phyloP scores from a whole-genome alignment of 768 basidiomycete species.

The Rubroboletus satanas region DNA sequence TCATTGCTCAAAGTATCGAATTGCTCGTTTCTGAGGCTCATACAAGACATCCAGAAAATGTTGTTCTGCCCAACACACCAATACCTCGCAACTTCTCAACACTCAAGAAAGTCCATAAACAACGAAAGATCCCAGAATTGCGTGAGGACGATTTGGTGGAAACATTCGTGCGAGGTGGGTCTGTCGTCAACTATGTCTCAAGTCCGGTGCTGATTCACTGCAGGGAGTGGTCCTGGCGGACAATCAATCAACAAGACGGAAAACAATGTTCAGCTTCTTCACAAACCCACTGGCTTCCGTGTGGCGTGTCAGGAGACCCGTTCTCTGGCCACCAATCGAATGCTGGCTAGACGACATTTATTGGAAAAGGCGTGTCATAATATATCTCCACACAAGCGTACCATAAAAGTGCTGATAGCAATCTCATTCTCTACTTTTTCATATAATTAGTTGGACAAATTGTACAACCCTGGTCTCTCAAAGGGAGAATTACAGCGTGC shows the following conservation, averaged over 20 bases:
- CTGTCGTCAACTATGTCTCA: neutral
- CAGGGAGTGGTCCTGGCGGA: constrained; percentile 92
- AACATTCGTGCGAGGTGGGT: constrained; percentile 76
- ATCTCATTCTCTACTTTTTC: neutral
- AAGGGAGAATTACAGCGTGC: constrained; percentile 66
- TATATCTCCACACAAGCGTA: constrained; percentile 16
- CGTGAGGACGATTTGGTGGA: constrained; percentile 83
- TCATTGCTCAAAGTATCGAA: constrained; percentile 22
- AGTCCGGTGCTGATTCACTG: constrained; percentile 6
- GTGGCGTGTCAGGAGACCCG: constrained; percentile 88
- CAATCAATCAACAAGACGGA: constrained; percentile 96
- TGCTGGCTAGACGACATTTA: constrained; percentile 67
- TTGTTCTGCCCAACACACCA: constrained; percentile 28
- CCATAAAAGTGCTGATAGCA: constrained; percentile 18
- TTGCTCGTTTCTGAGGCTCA: constrained; percentile 29
- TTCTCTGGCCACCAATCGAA: constrained; percentile 75
- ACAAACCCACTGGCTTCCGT: constrained; percentile 84
- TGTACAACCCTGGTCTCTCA: constrained; percentile 73
- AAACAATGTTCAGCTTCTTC: constrained; percentile 86
- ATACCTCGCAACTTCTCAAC: constrained; percentile 56
- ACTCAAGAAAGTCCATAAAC: constrained; percentile 64
- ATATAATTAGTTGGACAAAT: constrained; percentile 57
- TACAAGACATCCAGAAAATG: constrained; percentile 28
- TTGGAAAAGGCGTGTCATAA: constrained; percentile 65
- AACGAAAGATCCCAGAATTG: constrained; percentile 62